phyloP scores from a whole-genome alignment of 257 asterid genomes.

The Solanum virginianum region DNA sequence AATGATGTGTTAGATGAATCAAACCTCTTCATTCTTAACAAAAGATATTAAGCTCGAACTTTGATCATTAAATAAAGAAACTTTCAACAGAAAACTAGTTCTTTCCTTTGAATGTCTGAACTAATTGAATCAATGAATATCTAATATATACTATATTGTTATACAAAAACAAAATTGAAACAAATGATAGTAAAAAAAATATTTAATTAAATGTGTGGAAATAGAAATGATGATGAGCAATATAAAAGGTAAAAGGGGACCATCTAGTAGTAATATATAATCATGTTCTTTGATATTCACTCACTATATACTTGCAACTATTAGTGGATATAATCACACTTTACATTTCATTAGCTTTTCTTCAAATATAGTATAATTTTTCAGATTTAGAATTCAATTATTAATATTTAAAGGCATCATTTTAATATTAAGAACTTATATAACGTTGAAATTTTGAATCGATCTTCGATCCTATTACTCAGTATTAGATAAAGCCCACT shows the following conservation, averaged over 20 bases:
- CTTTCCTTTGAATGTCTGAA: neutral
- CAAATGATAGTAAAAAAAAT: neutral
- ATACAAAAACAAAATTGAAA: neutral
- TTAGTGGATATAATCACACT: neutral
- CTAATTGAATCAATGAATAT: neutral
- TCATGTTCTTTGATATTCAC: neutral
- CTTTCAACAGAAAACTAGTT: rapidly evolving
- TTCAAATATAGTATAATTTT: neutral
- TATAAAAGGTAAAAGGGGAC: neutral
- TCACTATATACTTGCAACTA: neutral
- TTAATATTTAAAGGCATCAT: neutral
- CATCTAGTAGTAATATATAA: neutral
- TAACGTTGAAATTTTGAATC: neutral
- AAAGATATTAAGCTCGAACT: rapidly evolving
- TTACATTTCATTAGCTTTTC: neutral
- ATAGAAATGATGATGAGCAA: neutral
- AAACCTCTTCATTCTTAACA: rapidly evolving
- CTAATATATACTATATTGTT: neutral
- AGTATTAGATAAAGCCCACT: too few relatives aligned
- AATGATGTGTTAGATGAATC: rapidly evolving
- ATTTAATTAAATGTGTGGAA: neutral
- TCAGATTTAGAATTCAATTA: neutral
- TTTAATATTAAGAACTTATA: neutral
- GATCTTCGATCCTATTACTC: too few relatives aligned
- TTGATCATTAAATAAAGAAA: neutral